Percentiles rank a stretch among this genome's conserved stretches.
Evolutionary conservation across 2,329 filamentous ascomycete genomes (phyloP).

Genomic region (Neurospora crassa): DNA sequence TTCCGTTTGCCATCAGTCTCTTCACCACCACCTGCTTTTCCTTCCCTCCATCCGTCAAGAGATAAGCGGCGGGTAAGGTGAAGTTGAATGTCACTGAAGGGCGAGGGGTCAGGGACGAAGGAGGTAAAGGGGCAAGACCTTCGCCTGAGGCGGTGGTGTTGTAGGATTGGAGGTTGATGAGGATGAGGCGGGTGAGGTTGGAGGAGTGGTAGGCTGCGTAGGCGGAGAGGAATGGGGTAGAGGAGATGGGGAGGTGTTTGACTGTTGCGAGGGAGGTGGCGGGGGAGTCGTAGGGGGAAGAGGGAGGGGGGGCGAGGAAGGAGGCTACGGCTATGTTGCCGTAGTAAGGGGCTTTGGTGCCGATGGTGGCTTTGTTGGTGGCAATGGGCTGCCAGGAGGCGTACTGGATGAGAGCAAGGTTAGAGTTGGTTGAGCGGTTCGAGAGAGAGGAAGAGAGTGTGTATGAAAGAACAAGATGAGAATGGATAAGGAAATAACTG

Average conservation of each 20-base stretch:
- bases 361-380: conserved; percentile 37
- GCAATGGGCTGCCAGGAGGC: conserved; percentile 49
- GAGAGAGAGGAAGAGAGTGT: too few relatives aligned
- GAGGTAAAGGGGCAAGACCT: conserved; percentile 16
- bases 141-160: conserved; percentile 45
- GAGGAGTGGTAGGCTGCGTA: conserved; percentile 43
- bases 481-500: too few relatives aligned
- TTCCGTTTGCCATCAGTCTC: conserved; percentile 50
- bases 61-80: neutral
- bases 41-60: neutral
- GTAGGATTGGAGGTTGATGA: conserved; percentile 50
- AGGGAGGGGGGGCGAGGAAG: conserved; percentile 36
- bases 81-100: conserved; percentile 10
- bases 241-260: conserved; percentile 33
- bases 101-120: conserved; percentile 12
- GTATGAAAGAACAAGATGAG: too few relatives aligned
- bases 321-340: conserved; percentile 49
- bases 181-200: conserved; percentile 35
- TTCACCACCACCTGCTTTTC: conserved; percentile 20
- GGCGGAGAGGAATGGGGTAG: conserved; percentile 33
- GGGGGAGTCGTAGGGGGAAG: conserved; percentile 20
- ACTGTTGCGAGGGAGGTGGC: conserved; percentile 30
- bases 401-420: conserved; percentile 28
- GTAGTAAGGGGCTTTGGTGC: conserved; percentile 57
- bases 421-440: neutral